Conservation (phyloP, 1,284 basidiomycete species). For the Chiua sp. region DNA sequence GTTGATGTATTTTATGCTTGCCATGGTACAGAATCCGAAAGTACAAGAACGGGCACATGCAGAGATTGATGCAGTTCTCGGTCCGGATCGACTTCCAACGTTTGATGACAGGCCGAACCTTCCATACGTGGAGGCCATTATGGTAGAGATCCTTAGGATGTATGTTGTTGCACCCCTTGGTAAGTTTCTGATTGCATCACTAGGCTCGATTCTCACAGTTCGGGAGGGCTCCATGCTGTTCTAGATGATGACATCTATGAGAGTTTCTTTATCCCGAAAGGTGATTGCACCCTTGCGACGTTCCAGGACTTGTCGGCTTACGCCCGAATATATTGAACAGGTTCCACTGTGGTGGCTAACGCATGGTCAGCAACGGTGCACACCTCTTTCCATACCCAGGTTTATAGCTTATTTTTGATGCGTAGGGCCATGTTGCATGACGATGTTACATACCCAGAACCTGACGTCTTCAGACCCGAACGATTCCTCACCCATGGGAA, state of each 20-base stretch:
- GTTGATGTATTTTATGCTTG: slow-evolving; percentile 49
- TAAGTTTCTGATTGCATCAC: neutral
- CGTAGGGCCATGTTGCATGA: neutral
- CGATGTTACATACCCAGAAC: neutral
- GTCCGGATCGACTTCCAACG: neutral
- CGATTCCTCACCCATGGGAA: neutral
- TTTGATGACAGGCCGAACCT: neutral
- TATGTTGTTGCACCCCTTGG: neutral
- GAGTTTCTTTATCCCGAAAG: neutral
- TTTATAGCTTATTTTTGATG: neutral
- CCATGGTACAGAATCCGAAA: slow-evolving; percentile 53
- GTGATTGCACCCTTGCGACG: neutral
- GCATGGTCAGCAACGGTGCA: neutral
- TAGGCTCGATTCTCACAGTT: neutral
- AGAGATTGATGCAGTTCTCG: slow-evolving; percentile 20
- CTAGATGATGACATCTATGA: neutral
- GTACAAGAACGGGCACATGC: slow-evolving; percentile 47
- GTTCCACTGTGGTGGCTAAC: neutral
- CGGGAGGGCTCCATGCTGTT: neutral
- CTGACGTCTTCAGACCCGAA: neutral
- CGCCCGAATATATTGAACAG: neutral
- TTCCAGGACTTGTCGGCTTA: neutral
- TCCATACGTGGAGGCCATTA: neutral
- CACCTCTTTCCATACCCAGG: no score
- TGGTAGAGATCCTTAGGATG: neutral